Evolutionary conservation across 345 rosid species (phyloP), one percentile per base, ranked within the genome.

Genomic region (Brassica rapa): DNA sequence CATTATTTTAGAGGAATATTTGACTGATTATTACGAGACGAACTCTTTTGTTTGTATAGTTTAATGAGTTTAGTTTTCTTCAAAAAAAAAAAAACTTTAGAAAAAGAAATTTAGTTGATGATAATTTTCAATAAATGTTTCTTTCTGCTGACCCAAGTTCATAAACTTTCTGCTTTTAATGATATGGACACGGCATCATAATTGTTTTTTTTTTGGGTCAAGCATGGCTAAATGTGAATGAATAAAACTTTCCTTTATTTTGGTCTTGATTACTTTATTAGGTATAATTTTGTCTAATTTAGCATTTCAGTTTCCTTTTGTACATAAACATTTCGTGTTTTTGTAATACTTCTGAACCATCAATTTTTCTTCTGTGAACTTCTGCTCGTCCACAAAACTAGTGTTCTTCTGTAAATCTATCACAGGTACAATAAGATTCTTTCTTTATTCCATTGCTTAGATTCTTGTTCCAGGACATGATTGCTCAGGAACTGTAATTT

Each of bases 151-250:
- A n/a, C 49, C 21, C n/a, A 68, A 19, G 19, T 68, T 60, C 14
- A 12, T 60, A 68, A 68, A 60, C 51, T 59, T 68, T 68, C 35
- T 60, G 4, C 35, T 60, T 46, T 61, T 29, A 46, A 30, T 60
- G 25, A 29, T 29, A 19, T 60, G 53, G 53, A 43, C 53, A 12
- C 53, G 53, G 33, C 63, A 76, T 62, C 61, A 62, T 76, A 33
- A 62, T 76, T 23, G 10, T 16, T 63, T 39, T n/a, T 70, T 75
- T 5, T 39, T 39, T 39, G 10, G 56, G 81, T 77, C 81, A 77
- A 64, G 81, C 76, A 24, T 64, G 71, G 56, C 43, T 63, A 25
- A 2, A 2, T 71, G 32, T 71, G 35, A 77, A 77, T 56, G 81
- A 77, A 53, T 25, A 55, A 25, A 8, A 16, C 27, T 6, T 21